Evolutionary conservation across 176 grass and related monocot species (phyloP).

Genomic region (Carex littledalei): DNA sequence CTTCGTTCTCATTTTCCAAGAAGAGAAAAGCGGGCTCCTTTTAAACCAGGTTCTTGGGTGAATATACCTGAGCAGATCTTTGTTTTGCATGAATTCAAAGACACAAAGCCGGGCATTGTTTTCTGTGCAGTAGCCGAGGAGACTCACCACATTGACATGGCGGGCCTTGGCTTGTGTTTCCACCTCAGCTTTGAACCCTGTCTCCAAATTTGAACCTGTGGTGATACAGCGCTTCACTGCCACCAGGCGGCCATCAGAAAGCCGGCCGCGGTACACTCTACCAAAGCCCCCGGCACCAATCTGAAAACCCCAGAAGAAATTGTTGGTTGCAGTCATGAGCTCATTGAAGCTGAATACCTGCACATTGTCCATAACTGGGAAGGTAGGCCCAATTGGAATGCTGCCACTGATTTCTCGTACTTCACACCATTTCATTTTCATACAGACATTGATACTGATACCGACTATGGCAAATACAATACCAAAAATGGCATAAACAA

Average conservation of each 20-base stretch:
- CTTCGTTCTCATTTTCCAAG: constrained; percentile 8
- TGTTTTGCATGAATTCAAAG: background rate
- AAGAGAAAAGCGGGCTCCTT: too few species aligned
- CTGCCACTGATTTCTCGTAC: background rate
- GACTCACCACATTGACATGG: background rate
- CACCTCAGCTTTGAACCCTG: background rate
- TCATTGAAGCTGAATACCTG: background rate
- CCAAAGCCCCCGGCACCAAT: background rate
- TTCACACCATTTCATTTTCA: background rate
- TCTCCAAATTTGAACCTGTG: background rate
- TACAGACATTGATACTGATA: background rate
- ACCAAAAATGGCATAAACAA: constrained; percentile 46
- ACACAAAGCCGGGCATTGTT: background rate
- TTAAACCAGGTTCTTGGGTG: too few species aligned
- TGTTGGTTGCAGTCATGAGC: background rate
- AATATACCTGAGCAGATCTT: background rate
- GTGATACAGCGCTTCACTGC: background rate
- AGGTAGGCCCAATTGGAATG: background rate
- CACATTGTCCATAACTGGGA: background rate
- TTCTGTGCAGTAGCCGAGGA: background rate
- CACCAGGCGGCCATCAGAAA: background rate
- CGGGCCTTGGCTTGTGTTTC: background rate
- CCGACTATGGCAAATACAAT: constrained; percentile 12
- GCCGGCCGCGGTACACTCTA: background rate
- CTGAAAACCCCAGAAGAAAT: background rate